These are phyloP conservation scores for Neodidymelliopsis sp. DNA, from an alignment of 2,329 filamentous ascomycete species.

Conservation along the genomic window DNA sequence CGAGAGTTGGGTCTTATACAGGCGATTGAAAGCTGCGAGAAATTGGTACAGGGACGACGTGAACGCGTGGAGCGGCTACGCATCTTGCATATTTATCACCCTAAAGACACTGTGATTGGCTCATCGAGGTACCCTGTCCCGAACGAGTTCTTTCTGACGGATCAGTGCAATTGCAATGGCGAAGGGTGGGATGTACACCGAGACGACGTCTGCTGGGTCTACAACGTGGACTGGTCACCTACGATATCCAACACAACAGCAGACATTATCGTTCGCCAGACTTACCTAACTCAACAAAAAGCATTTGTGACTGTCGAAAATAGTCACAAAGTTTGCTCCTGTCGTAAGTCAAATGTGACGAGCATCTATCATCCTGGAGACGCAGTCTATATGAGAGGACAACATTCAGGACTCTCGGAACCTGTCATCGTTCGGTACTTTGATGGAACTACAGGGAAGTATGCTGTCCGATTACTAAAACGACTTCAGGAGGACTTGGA, in stretches of 20 bases:
- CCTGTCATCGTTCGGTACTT: slow-evolving; percentile 65
- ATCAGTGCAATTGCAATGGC: not conserved
- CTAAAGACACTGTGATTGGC: too few relatives aligned
- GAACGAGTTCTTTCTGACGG: not conserved
- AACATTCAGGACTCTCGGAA: slow-evolving; percentile 56
- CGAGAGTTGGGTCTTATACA: too few relatives aligned
- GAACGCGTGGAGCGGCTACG: too few relatives aligned
- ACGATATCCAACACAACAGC: not conserved
- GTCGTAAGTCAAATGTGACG: not conserved
- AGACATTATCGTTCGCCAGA: not conserved
- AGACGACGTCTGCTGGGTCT: not conserved
- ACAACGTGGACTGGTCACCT: not conserved
- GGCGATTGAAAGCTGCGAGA: too few relatives aligned
- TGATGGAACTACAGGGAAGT: slow-evolving; percentile 34
- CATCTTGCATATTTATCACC: too few relatives aligned
- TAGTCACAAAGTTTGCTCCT: not conserved
- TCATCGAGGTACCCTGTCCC: not conserved
- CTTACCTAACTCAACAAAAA: not conserved
- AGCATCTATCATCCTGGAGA: not conserved
- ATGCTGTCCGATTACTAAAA: slow-evolving; percentile 60
- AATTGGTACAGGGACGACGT: too few relatives aligned
- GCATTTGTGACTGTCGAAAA: not conserved
- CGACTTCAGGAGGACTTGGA: slow-evolving; percentile 53
- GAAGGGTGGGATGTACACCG: not conserved
- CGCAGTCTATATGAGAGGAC: slow-evolving; percentile 57